These are phyloP conservation scores for Zea luxurians DNA, from an alignment of 176 grass and related monocot genomes.

Conservation along the genomic window DNA sequence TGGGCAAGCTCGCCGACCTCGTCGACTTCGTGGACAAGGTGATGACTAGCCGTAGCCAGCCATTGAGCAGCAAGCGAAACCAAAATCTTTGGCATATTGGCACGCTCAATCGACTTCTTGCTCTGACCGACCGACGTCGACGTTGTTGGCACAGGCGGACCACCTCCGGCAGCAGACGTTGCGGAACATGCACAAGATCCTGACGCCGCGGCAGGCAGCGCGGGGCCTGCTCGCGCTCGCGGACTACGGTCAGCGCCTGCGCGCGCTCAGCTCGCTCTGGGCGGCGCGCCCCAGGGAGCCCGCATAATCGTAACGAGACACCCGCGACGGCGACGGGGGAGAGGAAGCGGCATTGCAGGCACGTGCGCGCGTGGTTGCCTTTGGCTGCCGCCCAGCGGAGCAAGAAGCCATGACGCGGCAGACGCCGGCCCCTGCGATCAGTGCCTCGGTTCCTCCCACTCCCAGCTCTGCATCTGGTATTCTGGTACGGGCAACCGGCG, in stretches of 20 bases:
- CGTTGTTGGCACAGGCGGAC: constrained; percentile 54
- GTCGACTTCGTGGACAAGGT: constrained; percentile 63
- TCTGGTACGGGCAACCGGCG: background rate
- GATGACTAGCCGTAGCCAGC: background rate
- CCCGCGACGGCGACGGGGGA: fast-evolving
- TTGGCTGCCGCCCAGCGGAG: background rate
- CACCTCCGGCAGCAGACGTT: constrained; percentile 60
- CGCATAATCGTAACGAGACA: constrained; percentile 18
- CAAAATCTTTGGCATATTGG: too few species aligned
- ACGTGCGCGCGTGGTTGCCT: background rate
- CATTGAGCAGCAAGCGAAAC: too few species aligned
- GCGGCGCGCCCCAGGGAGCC: constrained; percentile 57
- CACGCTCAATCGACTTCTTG: too few species aligned
- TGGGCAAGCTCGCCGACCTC: constrained; percentile 55
- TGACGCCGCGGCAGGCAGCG: constrained; percentile 61
- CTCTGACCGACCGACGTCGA: too few species aligned
- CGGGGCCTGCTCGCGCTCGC: constrained; percentile 64
- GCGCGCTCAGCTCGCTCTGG: constrained; percentile 75
- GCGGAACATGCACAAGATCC: constrained; percentile 70
- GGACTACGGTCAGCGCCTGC: constrained; percentile 74
- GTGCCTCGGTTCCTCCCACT: background rate
- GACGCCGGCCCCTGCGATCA: background rate
- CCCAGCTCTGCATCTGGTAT: constrained; percentile 14
- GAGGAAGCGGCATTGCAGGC: background rate
- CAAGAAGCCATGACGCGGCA: background rate